Evolutionary conservation across 208 protist genomes (phyloP).

Genomic region (Crithidia bombi): DNA sequence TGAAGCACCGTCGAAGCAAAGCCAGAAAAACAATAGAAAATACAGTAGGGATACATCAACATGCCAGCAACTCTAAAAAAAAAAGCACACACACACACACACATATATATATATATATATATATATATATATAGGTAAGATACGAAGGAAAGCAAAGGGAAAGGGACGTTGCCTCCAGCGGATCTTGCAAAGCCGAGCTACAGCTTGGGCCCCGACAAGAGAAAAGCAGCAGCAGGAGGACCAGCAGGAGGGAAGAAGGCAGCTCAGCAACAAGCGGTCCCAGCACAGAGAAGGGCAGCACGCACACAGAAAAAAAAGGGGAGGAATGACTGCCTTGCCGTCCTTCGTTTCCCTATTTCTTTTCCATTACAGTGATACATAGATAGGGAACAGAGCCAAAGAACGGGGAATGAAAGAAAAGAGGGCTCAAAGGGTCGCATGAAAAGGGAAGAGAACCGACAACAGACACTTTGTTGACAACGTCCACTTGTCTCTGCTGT

Average conservation of each 20-base stretch:
- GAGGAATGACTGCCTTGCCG: no score
- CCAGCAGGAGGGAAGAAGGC: no score
- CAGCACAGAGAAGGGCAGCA: no score
- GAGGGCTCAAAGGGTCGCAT: no score
- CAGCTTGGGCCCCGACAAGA: not conserved
- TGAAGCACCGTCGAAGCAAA: not conserved
- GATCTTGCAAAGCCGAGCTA: not conserved
- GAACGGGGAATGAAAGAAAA: no score
- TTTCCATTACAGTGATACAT: no score
- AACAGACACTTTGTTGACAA: not conserved
- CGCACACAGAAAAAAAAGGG: no score
- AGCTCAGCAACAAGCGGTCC: not conserved
- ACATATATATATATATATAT: no score
- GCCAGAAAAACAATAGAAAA: conserved; percentile 20
- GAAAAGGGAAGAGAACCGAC: not conserved
- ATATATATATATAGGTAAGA: no score
- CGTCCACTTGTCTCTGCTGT: not conserved
- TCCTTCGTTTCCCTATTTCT: no score
- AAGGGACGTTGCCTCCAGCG: not conserved
- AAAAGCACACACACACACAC: no score
- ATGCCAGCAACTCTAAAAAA: not conserved
- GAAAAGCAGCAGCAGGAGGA: not conserved
- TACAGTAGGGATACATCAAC: conserved; percentile 9
- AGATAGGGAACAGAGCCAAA: no score
- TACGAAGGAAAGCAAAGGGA: conserved; percentile 1